Base-by-base conservation (phyloP, 306 rosid genomes). In the Cicer chorassanicum region DNA sequence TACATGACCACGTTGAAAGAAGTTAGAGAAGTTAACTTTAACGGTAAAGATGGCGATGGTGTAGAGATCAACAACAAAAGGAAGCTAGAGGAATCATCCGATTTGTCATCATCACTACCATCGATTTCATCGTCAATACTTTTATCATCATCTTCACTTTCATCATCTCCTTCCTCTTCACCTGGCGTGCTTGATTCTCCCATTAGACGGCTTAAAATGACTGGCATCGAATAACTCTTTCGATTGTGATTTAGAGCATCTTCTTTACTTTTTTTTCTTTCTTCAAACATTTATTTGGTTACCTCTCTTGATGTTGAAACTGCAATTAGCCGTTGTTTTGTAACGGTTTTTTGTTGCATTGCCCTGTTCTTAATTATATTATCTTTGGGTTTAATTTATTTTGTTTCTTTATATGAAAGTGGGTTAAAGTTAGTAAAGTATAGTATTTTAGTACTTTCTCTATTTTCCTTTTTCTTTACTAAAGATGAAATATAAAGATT, bases 171-270 rank as follows among this genome's bases (percentile, higher is more conserved):
- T 1, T 74, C 87, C 0, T 68, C 96, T 42, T 77, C 89, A 10
- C 89, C 93, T 5, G 62, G 76, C 29, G 67, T 81, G 60, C 81
- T 87, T 6, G 89, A 87, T 73, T 86, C 96, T 18, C 90, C 96
- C 18, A 80, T 91, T 93, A 12, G 89, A 85, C 93, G 96, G 84
- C 87, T 92, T 14, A 86, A 85, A 90, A 88, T 81, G 95, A 86
- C 84, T 62, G 38, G 15, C 87, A 39, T 65, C 13, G 87, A 80
- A 73, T 84, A 79, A 83, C 80, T 75, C 46, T 8, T 1, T 60
- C 10, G 45, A 1, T 14, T 53, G 51, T 42, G 48, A 9, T 56
- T 53, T 39, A 44, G 40, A 45, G 13, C n/a, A 18, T 72, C 6
- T 29, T 45, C 4, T 55, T 54, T 72, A 77, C 41, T 43, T 68